Percentiles rank a stretch among this genome's conserved stretches.
These are phyloP conservation scores for Pulveroboletus frians DNA, from an alignment of 768 basidiomycete species.

Conservation along the genomic window DNA sequence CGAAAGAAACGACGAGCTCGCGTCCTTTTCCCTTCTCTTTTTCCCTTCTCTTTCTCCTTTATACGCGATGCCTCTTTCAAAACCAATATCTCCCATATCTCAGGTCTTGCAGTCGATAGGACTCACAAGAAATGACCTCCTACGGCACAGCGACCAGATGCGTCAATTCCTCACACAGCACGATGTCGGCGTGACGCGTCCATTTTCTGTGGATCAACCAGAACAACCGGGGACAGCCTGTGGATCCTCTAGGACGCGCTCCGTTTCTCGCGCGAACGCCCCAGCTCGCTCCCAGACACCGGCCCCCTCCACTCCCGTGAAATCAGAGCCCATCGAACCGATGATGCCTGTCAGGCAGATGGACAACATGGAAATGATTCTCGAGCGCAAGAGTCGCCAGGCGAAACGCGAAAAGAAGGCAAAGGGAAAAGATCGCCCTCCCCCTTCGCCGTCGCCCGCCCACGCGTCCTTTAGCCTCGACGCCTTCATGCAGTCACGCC, in stretches of 20 bases:
- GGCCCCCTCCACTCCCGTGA: slow-evolving; percentile 54
- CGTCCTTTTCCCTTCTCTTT: not conserved
- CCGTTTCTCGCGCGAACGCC: slow-evolving; percentile 46
- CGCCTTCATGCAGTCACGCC: slow-evolving; percentile 53
- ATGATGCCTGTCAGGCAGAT: slow-evolving; percentile 49
- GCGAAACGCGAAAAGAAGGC: slow-evolving; percentile 45
- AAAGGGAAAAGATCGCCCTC: slow-evolving; percentile 47
- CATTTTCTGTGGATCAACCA: slow-evolving; percentile 32
- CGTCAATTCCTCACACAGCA: slow-evolving; percentile 67
- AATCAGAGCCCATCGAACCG: slow-evolving; percentile 53
- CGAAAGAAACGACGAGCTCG: slow-evolving; percentile 20
- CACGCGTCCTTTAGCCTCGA: slow-evolving; percentile 43
- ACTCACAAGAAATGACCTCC: slow-evolving; percentile 71
- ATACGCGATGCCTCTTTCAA: slow-evolving; percentile 21
- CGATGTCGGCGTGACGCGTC: slow-evolving; percentile 42
- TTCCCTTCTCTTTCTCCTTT: not conserved
- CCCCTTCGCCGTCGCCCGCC: slow-evolving; percentile 49
- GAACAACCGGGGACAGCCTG: slow-evolving; percentile 36
- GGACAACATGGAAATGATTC: slow-evolving; percentile 73
- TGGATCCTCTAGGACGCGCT: slow-evolving; percentile 38
- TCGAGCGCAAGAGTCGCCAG: slow-evolving; percentile 63
- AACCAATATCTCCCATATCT: slow-evolving; percentile 60
- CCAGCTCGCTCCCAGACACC: slow-evolving; percentile 37
- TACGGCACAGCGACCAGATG: slow-evolving; percentile 72
- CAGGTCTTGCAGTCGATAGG: slow-evolving; percentile 67